A percentile compares a stretch with the other conserved stretches of the same genome.
Conservation (phyloP, 352 stramenopile genomes). For the Thraustochytrium sp. region DNA sequence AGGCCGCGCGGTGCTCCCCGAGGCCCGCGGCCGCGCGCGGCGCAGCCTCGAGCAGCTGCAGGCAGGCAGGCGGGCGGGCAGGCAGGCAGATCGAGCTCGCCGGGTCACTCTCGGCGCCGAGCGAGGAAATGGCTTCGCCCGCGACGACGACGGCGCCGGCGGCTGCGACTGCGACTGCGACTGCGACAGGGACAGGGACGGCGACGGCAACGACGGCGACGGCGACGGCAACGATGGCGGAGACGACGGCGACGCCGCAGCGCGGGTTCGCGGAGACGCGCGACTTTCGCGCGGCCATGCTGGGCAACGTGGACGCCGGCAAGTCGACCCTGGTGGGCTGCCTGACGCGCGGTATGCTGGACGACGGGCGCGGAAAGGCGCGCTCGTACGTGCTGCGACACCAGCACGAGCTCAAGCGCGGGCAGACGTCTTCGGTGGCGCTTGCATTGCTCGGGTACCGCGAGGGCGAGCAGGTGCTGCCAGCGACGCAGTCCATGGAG, state of each 20-base stretch:
- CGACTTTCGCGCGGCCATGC: slow-evolving; percentile 70
- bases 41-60: too few relatives aligned
- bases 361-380: slow-evolving; percentile 86
- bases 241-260: not conserved
- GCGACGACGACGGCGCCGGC: not conserved
- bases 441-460: slow-evolving; percentile 72
- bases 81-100: too few relatives aligned
- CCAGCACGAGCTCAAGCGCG: slow-evolving; percentile 78
- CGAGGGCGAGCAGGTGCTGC: slow-evolving; percentile 52
- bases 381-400: slow-evolving; percentile 77
- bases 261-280: slow-evolving; percentile 40
- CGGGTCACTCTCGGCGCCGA: too few relatives aligned
- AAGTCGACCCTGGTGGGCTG: slow-evolving; percentile 86
- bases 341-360: slow-evolving; percentile 86
- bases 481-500: slow-evolving; percentile 49
- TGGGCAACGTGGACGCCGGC: slow-evolving; percentile 83
- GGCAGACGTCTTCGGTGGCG: slow-evolving; percentile 72
- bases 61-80: too few relatives aligned
- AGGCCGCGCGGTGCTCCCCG: too few relatives aligned
- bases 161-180: not conserved
- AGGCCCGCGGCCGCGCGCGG: too few relatives aligned
- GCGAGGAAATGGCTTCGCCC: too few relatives aligned
- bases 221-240: not conserved
- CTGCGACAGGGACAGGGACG: not conserved
- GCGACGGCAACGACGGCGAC: not conserved